Base-by-base conservation (phyloP, 148 eudicot genomes). In the Camellia lanceoleosa region DNA sequence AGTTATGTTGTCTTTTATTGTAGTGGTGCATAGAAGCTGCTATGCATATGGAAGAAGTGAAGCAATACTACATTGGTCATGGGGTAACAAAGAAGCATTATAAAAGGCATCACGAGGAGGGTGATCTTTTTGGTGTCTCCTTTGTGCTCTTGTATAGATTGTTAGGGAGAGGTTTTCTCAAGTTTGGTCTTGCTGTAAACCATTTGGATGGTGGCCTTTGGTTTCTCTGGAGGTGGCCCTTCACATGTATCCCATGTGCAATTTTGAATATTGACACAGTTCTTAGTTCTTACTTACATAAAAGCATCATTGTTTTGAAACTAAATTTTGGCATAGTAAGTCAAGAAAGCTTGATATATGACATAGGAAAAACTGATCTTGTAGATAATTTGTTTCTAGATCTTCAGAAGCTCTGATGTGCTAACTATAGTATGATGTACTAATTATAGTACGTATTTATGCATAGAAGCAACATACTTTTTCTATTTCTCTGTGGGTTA, bases 181-280 rank as follows among this genome's bases (percentile, higher is more conserved):
- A 73, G 62, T 52, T 23, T 20, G 76, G 20, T 56, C 76, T 73
- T 73, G 59, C 76, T 73, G 61, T 73, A 52, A n/a, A 1, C 41
- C 58, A 49, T 71, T 49, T 71, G 75, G 75, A 16, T 73, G 15
- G 43, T 73, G 76, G 19, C 47, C 2, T 52, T 23, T 30, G 42
- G 0, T 30, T 49, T 72, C 44, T 52, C 61, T 23, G 7, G 43
- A 72, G 38, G 11, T 3, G 52, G 9, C 11, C 61, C 44, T 52
- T 54, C 38, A 10, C 56, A 52, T 52, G 44, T 72, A 52, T 52
- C 60, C 41, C 23, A 38, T 51, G 55, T 73, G 16, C 51, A 74
- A 41, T 2, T 74, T 54, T 73, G 44, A 30, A 54, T n/a, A 54
- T 73, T 41, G 13, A 41, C 44, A 19, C 18, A 5, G 62, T 30